Evolutionary conservation across 2,329 filamentous ascomycete species (phyloP).

Genomic region (Hypoxylon sp.): DNA sequence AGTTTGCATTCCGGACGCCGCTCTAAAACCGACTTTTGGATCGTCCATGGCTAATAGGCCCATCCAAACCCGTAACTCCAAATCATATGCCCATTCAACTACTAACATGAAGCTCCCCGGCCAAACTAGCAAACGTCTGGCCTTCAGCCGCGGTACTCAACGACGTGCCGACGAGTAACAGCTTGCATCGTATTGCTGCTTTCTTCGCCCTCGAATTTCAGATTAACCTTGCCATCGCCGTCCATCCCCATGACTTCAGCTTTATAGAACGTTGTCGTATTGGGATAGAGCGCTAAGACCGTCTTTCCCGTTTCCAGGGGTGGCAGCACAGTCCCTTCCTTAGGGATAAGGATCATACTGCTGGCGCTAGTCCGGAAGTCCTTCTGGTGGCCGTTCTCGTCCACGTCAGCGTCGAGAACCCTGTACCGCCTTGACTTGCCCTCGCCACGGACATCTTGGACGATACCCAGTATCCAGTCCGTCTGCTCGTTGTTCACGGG

Average conservation of each 20-base stretch:
- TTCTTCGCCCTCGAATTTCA: conserved; percentile 86
- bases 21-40: not conserved
- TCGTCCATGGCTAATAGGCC: not conserved
- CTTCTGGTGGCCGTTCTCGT: conserved; percentile 75
- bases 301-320: conserved; percentile 77
- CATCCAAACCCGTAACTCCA: conserved; percentile 23
- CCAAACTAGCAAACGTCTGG: not conserved
- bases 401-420: conserved; percentile 84
- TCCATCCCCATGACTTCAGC: conserved; percentile 83
- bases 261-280: conserved; percentile 88
- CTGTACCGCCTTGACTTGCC: conserved; percentile 84
- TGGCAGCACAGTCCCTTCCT: conserved; percentile 66
- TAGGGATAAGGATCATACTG: conserved; percentile 83
- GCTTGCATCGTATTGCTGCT: conserved; percentile 80
- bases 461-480: conserved; percentile 83
- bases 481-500: conserved; percentile 63
- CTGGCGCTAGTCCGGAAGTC: conserved; percentile 80
- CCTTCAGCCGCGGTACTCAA: conserved; percentile 73
- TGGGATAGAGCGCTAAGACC: conserved; percentile 84
- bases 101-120: not conserved
- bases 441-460: conserved; percentile 81
- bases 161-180: conserved; percentile 81
- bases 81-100: not conserved
- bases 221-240: conserved; percentile 67
- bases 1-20: conserved; percentile 5